Conservation (phyloP, 306 rosid species). For the Potentilla sterilis region DNA sequence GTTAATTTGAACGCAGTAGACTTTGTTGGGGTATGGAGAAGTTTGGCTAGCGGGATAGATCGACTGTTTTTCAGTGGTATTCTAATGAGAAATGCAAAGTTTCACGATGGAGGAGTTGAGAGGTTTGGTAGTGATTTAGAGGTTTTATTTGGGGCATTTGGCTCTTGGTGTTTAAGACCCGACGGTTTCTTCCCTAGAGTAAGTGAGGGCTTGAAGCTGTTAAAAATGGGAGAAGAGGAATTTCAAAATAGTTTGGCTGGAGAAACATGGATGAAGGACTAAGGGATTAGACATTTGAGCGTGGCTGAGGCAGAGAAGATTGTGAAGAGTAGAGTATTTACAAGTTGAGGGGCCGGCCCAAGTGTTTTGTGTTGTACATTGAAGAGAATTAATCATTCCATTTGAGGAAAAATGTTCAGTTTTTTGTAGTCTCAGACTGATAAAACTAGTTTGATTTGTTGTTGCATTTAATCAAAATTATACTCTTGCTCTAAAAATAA, state of each 20-base stretch:
- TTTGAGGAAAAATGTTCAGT: not conserved
- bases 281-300: conserved; percentile 54
- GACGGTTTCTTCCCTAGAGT: conserved; percentile 78
- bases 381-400: conserved; percentile 3
- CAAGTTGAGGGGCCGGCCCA: conserved; percentile 27
- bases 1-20: conserved; percentile 58
- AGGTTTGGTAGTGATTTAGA: conserved; percentile 64
- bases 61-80: conserved; percentile 52
- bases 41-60: conserved; percentile 77
- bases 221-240: conserved; percentile 59
- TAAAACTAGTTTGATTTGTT: not conserved
- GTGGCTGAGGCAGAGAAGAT: conserved; percentile 62
- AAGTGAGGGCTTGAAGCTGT: conserved; percentile 68
- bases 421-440: not conserved
- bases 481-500: not conserved
- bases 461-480: not conserved
- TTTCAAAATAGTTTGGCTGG: conserved; percentile 44
- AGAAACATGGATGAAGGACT: conserved; percentile 69
- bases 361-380: conserved; percentile 31
- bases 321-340: conserved; percentile 57
- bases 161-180: conserved; percentile 84
- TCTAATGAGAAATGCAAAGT: conserved; percentile 59
- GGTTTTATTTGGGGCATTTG: conserved; percentile 77
- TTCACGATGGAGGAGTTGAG: conserved; percentile 59
- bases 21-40: conserved; percentile 83